Conservation (phyloP, 768 basidiomycete genomes). For the Kwoniella sp. region DNA sequence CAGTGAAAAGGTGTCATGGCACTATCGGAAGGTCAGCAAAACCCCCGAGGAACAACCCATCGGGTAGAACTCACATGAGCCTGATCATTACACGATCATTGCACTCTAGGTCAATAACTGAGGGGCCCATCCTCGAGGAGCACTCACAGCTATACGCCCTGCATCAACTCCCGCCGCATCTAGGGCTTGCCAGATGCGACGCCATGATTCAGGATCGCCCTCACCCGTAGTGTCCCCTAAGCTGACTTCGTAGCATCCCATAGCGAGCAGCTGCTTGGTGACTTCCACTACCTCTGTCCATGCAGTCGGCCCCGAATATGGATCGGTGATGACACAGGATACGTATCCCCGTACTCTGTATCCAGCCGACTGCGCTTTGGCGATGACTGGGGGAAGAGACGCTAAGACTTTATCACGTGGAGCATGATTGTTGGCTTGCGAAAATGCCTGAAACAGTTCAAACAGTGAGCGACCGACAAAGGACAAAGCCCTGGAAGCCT, state of each 20-base stretch:
- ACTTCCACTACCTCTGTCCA: constrained; percentile 64
- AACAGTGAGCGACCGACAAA: neutral
- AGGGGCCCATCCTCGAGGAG: neutral
- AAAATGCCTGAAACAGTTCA: constrained; percentile 54
- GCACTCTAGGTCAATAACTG: neutral
- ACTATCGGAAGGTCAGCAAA: constrained; percentile 11
- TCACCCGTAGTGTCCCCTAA: constrained; percentile 88
- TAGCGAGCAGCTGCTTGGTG: constrained; percentile 65
- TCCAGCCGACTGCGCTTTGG: constrained; percentile 61
- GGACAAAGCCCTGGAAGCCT: neutral
- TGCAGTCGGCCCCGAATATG: constrained; percentile 75
- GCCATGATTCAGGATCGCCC: constrained; percentile 68
- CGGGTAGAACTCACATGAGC: constrained; percentile 57
- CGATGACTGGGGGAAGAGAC: constrained; percentile 61
- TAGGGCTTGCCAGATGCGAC: constrained; percentile 67
- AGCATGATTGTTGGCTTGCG: constrained; percentile 76
- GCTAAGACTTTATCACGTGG: constrained; percentile 66
- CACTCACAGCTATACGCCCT: constrained; percentile 64
- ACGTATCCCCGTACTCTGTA: constrained; percentile 70
- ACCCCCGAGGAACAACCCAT: neutral
- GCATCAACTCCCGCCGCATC: constrained; percentile 59
- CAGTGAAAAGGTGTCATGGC: constrained; percentile 42
- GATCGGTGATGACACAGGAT: constrained; percentile 70
- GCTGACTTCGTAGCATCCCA: constrained; percentile 87
- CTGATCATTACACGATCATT: no score